Conservation (phyloP, 106 monocot genomes). For the Apostasia ramifera region DNA sequence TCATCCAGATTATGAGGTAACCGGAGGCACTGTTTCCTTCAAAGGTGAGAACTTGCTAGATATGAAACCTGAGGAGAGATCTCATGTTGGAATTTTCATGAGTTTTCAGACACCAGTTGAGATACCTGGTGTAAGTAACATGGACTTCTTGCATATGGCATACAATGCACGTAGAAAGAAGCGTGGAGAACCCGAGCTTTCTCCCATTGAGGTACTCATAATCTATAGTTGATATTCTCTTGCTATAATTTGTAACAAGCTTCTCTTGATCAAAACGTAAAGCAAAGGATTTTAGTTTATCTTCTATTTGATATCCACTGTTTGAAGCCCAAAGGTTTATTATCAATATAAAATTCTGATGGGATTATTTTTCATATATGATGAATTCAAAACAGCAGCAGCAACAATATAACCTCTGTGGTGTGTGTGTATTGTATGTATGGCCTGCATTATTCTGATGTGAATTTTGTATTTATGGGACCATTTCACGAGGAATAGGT, state of each 20-base stretch:
- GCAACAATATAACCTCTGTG: too few relatives aligned
- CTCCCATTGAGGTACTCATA: conserved; percentile 72
- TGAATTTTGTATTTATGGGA: too few relatives aligned
- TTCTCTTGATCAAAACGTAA: too few relatives aligned
- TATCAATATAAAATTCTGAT: too few relatives aligned
- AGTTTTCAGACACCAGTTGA: conserved; percentile 91
- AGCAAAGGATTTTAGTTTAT: too few relatives aligned
- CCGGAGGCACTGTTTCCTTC: conserved; percentile 63
- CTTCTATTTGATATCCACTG: too few relatives aligned
- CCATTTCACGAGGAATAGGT: too few relatives aligned
- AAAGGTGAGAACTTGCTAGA: conserved; percentile 84
- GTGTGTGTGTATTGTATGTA: too few relatives aligned
- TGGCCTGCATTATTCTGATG: too few relatives aligned
- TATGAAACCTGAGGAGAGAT: conserved; percentile 89
- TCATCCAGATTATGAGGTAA: conserved; percentile 96
- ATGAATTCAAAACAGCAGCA: too few relatives aligned
- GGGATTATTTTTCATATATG: too few relatives aligned
- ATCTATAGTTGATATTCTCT: not conserved
- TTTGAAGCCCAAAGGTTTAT: too few relatives aligned
- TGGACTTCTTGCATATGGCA: conserved; percentile 93
- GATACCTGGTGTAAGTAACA: conserved; percentile 97
- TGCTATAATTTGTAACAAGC: not conserved
- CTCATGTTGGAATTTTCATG: conserved; percentile 94
- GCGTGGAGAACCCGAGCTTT: conserved; percentile 44
- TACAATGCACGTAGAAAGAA: conserved; percentile 66